Evolutionary conservation across 164 flowering plant genomes (phyloP), one percentile per base, ranked within the genome.

Genomic region (Vitis riparia): DNA sequence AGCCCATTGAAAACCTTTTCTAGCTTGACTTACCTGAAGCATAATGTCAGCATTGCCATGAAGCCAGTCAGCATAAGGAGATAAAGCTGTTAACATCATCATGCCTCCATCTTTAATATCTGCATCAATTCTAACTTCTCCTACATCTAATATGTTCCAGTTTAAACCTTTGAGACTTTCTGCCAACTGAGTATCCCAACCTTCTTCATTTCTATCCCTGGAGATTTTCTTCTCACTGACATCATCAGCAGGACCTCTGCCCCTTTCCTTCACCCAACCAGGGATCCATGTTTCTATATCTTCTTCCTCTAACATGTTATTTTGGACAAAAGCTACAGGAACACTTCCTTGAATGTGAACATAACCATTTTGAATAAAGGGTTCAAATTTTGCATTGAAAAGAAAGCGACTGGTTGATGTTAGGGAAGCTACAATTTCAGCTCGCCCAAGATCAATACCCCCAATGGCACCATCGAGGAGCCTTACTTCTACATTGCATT

Each of bases 91-190:
- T 65, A 96, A 69, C 82, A 96, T 74, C 91, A 89, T 83, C 99
- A 96, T 96, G 65, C 99, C 99, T 51, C 99, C 97, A 87, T 96
- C 99, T 84, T 93, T 96, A 62, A 96, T 87, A 73, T 96, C 99
- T 70, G 97, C 99, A 89, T 96, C 98, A 76, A 96, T 81, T 78
- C 97, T 91, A 59, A 96, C 94, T 84, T 93, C 99, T 68, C 97
- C 97, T 9, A 66, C 97, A 84, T 93, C 98, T 75, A 93, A 69
- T 64, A 93, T 64, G 61, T 88, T 91, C 99, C 98, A 93, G 78
- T 93, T 91, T 69, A 93, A 80, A 59, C 93, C 98, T 81, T 83
- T 91, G 51, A 96, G 93, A 75, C 89, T 82, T 80, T 93, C 98
- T 32, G 98, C 90, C 68, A 96, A 73, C 69, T 89, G 94, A 70